Evolutionary conservation across 495 filamentous ascomycete species (phyloP), one percentile per base, ranked within the genome.

Genomic region (Penicillium steckii): DNA sequence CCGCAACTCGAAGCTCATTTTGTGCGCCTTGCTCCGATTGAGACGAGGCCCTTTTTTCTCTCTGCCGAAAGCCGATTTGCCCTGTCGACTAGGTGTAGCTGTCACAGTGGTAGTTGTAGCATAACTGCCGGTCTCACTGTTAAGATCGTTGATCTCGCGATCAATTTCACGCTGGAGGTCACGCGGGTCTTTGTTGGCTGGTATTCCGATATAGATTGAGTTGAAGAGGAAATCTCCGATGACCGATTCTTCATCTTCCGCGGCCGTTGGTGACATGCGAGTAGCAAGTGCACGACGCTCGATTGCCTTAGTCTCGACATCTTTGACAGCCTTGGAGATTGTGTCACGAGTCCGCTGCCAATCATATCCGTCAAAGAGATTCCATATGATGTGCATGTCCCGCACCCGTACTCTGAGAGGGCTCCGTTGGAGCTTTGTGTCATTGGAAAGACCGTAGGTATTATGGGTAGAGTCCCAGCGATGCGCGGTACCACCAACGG

Each of bases 171-270:
- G 82, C 8, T 87, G 75, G 13, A 97, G 78, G 27, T 95, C 89
- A 8, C 77, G 78, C 7, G 90, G 90, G 62, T 97, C 92, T 43
- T 85, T 83, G 56, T 91, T 95, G 15, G 87, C 80, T 3, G 91
- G 87, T 40, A 99, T 89, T 18, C 88, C 92, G 48, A 99, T 95
- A 71, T 97, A 99, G 43, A 99, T 96, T 0, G 94, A 97, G 60
- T 97, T 97, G 80, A 99, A 99, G 18, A 99, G 79, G 61, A 91
- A 95, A 65, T 97, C 94, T 1, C 86, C 91, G 66, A 97, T 95
- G 13, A 93, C 85, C 1, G 87, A 87, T 60, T 91, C 89, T 33
- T 90, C 83, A 19, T 96, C 91, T 8, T 90, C 85, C 12, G 79
- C 80, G 8, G 65, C 60, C 3, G 76, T 71, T n/a, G 75, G 68